Base-by-base conservation (phyloP, 1,284 basidiomycete genomes). In the Amylostereum areolatum region DNA sequence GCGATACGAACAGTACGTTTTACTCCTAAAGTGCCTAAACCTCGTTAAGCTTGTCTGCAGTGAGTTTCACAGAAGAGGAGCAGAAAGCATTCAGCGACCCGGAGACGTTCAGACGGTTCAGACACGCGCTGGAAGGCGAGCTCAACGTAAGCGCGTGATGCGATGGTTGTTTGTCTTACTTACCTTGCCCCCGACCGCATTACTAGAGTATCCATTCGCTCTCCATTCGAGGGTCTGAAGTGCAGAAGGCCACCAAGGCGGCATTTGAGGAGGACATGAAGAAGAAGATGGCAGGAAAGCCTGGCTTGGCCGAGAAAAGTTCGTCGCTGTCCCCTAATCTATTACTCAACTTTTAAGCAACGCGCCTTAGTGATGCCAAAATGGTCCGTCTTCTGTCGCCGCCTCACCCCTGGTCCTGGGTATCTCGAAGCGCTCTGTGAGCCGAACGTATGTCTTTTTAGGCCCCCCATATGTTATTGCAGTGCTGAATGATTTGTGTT, bases 321-420 rank as follows among this genome's bases (percentile, higher is more conserved):
- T 49, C 51, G 73, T 61, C 24, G 25, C 41, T 43, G 41, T 8
- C 7, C 10, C 49, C 37, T 5, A 31, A 2, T 28, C 25, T 25
- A 3, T 4, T 25, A 4, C 6, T 2, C 34, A 10, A 27, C 42
- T 7, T 24, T 41, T 5, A 10, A 24, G n/a, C n/a, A 28, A 6
- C 7, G 25, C 8, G 39, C 27, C 4, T 5, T 28, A 51, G 49
- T 53, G 37, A 43, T 51, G 12, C 52, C 49, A 3, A n/a, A 32
- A 12, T 53, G 47, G 25, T n/a, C 41, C 18, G 46, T 53, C 36
- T 42, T 33, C 3, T 53, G 52, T 43, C 69, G 79, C 33, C 69
- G 83, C 36, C 62, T 83, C 37, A 85, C 83, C 0, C 81, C 83
- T 3, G 83, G 81, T 0, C 80, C 80, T 30, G 81, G 82, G 2